Base-by-base conservation (phyloP, 768 basidiomycete genomes). In the Panus rudis region DNA sequence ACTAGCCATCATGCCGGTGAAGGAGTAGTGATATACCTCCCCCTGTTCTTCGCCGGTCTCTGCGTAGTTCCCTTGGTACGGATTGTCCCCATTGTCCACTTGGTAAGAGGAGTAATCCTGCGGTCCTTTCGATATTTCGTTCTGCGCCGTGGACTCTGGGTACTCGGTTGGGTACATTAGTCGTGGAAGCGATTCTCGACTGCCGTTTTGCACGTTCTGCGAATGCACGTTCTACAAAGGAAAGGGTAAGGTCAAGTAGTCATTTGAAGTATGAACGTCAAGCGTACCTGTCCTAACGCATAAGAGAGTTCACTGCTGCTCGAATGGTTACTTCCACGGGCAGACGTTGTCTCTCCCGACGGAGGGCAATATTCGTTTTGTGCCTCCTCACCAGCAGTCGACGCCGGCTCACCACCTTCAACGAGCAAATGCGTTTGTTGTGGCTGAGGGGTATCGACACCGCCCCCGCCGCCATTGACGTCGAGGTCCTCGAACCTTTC, bases 401-500 rank as follows among this genome's bases (percentile, higher is more conserved):
- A 40, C 13, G 11, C 17, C 6, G 17, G 4, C 16, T 45, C 19
- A n/a, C 28, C 35, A 10, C 28, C 22, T 34, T 8, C 45, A 21
- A 12, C 23, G 44, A 17, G 6, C 12, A 17, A 17, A 21, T 13
- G 16, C 13, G 40, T 13, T n/a, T 17, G 35, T 14, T 31, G 42
- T 7, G 47, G 42, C 30, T 48, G 47, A 10, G 47, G 42, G 13
- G 47, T 44, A 13, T 35, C n/a, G 21, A n/a, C n/a, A n/a, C 20
- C n/a, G 21, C 41, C 39, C 17, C 51, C 45, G 30, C 46, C 48
- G 41, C 45, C 47, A 22, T 49, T 46, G 28, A 58, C 57, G 31
- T 51, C 55, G 16, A 58, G 44, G 2, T 41, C 49, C 17, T 41
- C 48, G 46, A 59, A 55, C 45, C 50, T 39, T 16, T 54, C 53